phyloP scores from a whole-genome alignment of 768 basidiomycete genomes.

The Panaeolus cyanescens region DNA sequence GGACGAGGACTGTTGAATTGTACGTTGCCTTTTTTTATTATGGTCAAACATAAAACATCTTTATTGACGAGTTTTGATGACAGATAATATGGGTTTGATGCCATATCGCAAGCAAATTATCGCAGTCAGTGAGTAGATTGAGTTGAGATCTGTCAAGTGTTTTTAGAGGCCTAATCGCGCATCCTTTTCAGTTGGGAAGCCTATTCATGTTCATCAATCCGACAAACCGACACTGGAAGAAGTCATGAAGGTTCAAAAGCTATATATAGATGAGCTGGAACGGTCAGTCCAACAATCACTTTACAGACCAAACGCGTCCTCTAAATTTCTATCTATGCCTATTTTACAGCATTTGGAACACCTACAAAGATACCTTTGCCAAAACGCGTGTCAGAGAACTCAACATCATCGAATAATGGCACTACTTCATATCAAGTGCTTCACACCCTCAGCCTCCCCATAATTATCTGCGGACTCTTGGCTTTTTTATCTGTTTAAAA shows the following conservation, averaged over 20 bases:
- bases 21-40: slow-evolving; percentile 33
- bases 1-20: slow-evolving; percentile 95
- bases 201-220: slow-evolving; percentile 76
- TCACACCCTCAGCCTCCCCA: not conserved
- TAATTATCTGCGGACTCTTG: not conserved
- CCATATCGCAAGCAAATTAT: slow-evolving; percentile 95
- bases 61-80: not conserved
- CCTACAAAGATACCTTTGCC: slow-evolving; percentile 94
- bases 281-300: slow-evolving; percentile 50
- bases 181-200: slow-evolving; percentile 71
- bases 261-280: slow-evolving; percentile 91
- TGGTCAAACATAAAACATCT: not conserved
- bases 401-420: slow-evolving; percentile 71
- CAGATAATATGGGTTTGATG: slow-evolving; percentile 94
- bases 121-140: slow-evolving; percentile 80
- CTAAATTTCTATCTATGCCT: not conserved
- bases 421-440: not conserved
- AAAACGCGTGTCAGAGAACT: slow-evolving; percentile 77
- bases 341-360: slow-evolving; percentile 83
- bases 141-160: no score
- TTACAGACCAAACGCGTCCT: not conserved
- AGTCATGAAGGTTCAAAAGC: slow-evolving; percentile 73
- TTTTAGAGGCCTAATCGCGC: no score
- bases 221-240: slow-evolving; percentile 85
- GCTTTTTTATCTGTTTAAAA: not conserved